Base-by-base conservation (phyloP, 2,329 filamentous ascomycete genomes). In the Xenoacremonium recifei region DNA sequence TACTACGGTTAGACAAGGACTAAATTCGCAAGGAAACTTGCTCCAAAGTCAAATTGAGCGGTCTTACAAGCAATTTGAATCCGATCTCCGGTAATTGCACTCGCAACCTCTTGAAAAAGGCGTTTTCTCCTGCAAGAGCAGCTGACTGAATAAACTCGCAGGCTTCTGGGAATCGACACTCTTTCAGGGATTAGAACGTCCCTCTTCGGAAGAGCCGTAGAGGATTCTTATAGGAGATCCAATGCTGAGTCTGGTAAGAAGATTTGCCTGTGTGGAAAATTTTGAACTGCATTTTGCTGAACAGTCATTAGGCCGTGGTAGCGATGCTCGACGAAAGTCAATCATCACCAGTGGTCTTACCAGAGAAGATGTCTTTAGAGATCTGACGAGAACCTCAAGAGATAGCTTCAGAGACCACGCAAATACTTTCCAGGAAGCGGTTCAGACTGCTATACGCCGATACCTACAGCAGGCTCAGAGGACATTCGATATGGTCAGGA, bases 181-280 rank as follows among this genome's bases (percentile, higher is more conserved):
- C 49, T 71, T 4, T 64, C 67, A 0, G 54, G 63, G 5, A 54
- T 70, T 13, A 55, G 58, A 13, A 72, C 60, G 2, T 70, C 69
- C 0, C 53, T 66, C 10, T 60, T 71, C 4, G 66, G 66, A 0
- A 42, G 57, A 38, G 50, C 55, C 1, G 67, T 73, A 68, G 58
- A 68, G 23, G 15, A 17, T 0, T 49, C 63, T 1, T 72, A 72
- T 25, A 36, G 32, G 5, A 39, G 9, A 2, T 63, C 60, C 34
- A 66, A 49, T 5, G n/a, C 13, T 1, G 61, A 71, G 34, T 35
- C 18, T 5, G 68, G 68, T 68, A 49, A 45, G 49, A 9, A 30
- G 34, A 17, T 17, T 5, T 12, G 7, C 13, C 23, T 27, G 23
- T 27, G 13, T 27, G 23, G 9, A 27, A 27, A 7, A 27, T 9